Base-by-base conservation (phyloP, 495 filamentous ascomycete genomes). In the Pyronema domesticum region DNA sequence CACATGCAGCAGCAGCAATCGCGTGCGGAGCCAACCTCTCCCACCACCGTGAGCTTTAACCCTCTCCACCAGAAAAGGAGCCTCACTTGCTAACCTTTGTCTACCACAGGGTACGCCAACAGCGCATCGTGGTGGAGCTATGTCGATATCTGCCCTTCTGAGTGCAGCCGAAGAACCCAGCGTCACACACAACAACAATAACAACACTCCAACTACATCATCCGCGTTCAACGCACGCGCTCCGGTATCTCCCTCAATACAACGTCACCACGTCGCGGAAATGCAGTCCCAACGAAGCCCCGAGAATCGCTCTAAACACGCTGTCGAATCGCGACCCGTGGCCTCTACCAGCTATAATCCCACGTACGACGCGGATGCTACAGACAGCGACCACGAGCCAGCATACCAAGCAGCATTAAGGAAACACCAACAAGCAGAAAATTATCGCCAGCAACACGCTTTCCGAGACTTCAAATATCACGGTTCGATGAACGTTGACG, bases 71-170 rank as follows among this genome's bases (percentile, higher is more conserved):
- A 37, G 37, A 10, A 53, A 35, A n/a, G 17, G 30, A 42, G 30
- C 45, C 49, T 37, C 51, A 33, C 46, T 46, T 57, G 37, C 54
- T 49, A 57, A 61, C 54, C 37, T 55, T 58, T 48, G 44, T 30
- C 23, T 30, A 30, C 23, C 53, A 56, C 54, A 65, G 62, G 61
- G 50, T 54, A 51, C 58, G 55, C 58, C 53, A 56, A 40, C 63
- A 56, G 58, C 40, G 44, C 62, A 59, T 39, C 62, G 59, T 34
- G 63, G 56, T 40, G 62, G 59, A 45, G 63, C 63, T 47, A 66
- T 66, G 63, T 66, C 63, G 44, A 66, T 66, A 56, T 66, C 63
- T 57, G 64, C 63, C 43, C 63, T 66, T 14, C 63, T 66, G 43
- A 63, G 46, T 36, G 65, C 58, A 45, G 42, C 62, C 45, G 61